A percentile compares a stretch with the other conserved stretches of the same genome.
Conservation (phyloP, 345 rosid genomes). For the Physaria fendleri region DNA sequence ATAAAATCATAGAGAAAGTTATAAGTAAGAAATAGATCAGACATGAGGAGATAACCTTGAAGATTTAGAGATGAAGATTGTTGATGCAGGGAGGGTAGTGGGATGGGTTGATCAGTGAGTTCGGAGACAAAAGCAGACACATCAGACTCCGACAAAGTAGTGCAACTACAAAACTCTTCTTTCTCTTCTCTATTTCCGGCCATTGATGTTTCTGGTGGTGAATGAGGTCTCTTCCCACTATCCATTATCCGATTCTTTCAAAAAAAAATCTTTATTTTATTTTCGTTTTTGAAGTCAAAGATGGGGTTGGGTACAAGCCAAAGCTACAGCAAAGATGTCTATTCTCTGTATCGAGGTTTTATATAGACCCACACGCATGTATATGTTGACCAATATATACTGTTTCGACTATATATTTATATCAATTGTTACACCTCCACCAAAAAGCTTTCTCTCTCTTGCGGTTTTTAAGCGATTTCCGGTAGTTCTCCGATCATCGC, state of each 20-base stretch:
- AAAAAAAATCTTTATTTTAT: too few species aligned
- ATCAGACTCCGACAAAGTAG: slow-evolving; percentile 30
- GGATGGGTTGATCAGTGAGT: slow-evolving; percentile 16
- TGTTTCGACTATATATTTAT: too few species aligned
- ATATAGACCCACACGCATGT: slow-evolving; percentile 27
- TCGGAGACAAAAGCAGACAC: slow-evolving; percentile 30
- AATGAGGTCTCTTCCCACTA: slow-evolving; percentile 26
- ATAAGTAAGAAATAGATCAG: not conserved
- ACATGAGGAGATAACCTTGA: slow-evolving; percentile 10
- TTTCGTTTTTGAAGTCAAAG: slow-evolving; percentile 22
- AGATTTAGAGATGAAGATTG: slow-evolving; percentile 6
- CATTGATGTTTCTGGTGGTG: slow-evolving; percentile 29
- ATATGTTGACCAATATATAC: slow-evolving; percentile 26
- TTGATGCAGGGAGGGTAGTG: slow-evolving; percentile 4
- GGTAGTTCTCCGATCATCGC: too few species aligned
- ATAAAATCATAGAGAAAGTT: not conserved
- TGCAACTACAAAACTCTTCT: slow-evolving; percentile 10
- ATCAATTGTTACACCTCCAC: too few species aligned
- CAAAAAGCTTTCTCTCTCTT: too few species aligned
- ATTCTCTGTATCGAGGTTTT: not conserved
- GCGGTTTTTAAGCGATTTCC: too few species aligned
- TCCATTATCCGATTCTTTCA: slow-evolving; percentile 29
- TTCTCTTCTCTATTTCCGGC: slow-evolving; percentile 10
- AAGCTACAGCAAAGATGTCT: slow-evolving; percentile 14
- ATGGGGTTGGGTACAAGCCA: slow-evolving; percentile 13